These are phyloP conservation scores for Vanderwaltozyma verrucispora DNA, from an alignment of 805 yeast genomes.

Conservation along the genomic window DNA sequence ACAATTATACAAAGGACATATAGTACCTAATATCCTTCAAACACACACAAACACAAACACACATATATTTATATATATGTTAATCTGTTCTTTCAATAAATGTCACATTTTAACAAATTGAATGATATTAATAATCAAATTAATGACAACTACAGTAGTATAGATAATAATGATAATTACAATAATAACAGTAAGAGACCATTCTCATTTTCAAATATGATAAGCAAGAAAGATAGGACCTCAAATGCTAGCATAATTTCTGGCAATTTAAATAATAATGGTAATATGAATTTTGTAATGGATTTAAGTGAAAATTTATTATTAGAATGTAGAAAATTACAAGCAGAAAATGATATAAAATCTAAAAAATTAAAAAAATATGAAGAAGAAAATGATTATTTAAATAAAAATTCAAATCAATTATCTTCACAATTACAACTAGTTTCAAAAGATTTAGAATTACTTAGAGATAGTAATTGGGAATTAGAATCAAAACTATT, in stretches of 20 bases:
- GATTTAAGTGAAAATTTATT: slow-evolving; percentile 65
- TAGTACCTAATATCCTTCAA: too few relatives aligned
- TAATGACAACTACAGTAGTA: not conserved
- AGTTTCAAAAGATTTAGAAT: slow-evolving; percentile 7
- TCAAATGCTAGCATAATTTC: slow-evolving; percentile 2
- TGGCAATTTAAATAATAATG: slow-evolving; percentile 25
- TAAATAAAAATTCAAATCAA: slow-evolving; percentile 31
- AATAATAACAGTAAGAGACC: slow-evolving; percentile 1
- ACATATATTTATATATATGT: too few relatives aligned
- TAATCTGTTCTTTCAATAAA: too few relatives aligned
- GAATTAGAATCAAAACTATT: slow-evolving; percentile 2
- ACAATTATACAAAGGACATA: too few relatives aligned
- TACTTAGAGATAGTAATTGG: slow-evolving; percentile 1
- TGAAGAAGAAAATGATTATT: slow-evolving; percentile 34
- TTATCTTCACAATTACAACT: slow-evolving; percentile 12
- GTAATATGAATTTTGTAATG: slow-evolving; percentile 62
- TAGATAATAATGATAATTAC: too few relatives aligned
- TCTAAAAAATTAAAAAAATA: slow-evolving; percentile 34
- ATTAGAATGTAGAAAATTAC: slow-evolving; percentile 58
- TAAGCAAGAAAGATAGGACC: slow-evolving; percentile 10
- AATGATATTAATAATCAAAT: not conserved
- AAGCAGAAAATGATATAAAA: slow-evolving; percentile 47
- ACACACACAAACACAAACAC: too few relatives aligned
- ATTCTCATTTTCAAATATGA: slow-evolving; percentile 6
- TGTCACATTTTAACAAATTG: too few relatives aligned